These are phyloP conservation scores for Aspergillus arachidicola DNA, from an alignment of 2,329 filamentous ascomycete species.

Conservation along the genomic window DNA sequence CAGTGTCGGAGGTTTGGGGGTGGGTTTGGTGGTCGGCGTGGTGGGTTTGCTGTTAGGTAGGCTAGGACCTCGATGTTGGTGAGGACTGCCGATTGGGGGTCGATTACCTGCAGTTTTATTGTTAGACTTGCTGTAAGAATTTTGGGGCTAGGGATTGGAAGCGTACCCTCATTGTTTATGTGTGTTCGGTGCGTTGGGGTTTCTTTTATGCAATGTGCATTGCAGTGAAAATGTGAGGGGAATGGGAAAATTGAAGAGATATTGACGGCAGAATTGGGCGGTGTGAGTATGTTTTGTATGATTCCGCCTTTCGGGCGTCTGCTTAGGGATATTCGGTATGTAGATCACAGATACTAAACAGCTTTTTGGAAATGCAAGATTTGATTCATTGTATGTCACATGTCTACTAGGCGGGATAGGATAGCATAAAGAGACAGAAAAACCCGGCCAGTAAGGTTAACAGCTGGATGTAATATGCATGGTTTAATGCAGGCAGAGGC, in stretches of 20 bases:
- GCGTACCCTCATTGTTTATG: not conserved
- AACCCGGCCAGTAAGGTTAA: not conserved
- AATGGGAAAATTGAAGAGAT: conserved; percentile 3
- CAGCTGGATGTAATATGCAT: not conserved
- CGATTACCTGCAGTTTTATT: conserved; percentile 38
- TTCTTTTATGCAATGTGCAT: not conserved
- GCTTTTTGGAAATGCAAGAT: not conserved
- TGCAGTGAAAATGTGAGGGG: conserved; percentile 5
- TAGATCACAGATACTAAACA: not conserved
- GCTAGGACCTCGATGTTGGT: conserved; percentile 49
- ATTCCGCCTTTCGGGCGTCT: not conserved
- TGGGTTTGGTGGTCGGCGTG: conserved; percentile 43
- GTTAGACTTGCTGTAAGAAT: not conserved
- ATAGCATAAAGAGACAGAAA: not conserved
- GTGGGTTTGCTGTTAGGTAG: conserved; percentile 44
- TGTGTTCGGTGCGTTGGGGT: not conserved
- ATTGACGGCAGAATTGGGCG: conserved; percentile 15
- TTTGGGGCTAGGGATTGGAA: not conserved
- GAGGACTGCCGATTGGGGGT: conserved; percentile 48
- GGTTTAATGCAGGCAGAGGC: not conserved
- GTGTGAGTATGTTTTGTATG: not conserved
- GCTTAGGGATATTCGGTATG: not conserved
- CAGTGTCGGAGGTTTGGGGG: conserved; percentile 41
- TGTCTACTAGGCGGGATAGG: not conserved
- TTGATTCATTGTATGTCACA: not conserved